Conservation (phyloP, 257 asterid species). For the Lavandula angustifolia region DNA sequence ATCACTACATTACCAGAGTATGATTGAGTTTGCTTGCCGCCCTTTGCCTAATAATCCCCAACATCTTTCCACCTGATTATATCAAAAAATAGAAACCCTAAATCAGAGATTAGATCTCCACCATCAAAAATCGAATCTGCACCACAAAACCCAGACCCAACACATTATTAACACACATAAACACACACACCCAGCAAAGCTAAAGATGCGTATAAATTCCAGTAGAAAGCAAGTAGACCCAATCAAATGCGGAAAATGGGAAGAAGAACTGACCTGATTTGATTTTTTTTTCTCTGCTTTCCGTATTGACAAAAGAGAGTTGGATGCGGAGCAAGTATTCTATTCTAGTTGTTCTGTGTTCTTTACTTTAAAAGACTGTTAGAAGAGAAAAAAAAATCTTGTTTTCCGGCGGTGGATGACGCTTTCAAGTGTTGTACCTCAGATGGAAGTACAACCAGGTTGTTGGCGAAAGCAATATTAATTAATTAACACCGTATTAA, state of each 20-base stretch:
- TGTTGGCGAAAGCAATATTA: too few species aligned
- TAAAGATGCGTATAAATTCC: background rate
- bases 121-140: constrained; percentile 33
- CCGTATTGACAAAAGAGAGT: constrained; percentile 9
- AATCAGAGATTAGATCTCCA: constrained; percentile 19
- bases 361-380: constrained; percentile 9
- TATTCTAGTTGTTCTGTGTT: background rate
- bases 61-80: constrained; percentile 42
- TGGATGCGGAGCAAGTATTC: constrained; percentile 5
- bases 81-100: constrained; percentile 22
- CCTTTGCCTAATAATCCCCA: constrained; percentile 52
- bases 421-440: constrained; percentile 26
- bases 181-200: constrained; percentile 8
- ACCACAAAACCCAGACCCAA: constrained; percentile 14
- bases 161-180: background rate
- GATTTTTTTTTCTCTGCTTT: background rate
- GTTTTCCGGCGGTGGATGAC: constrained; percentile 24
- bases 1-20: constrained; percentile 41
- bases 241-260: constrained; percentile 3
- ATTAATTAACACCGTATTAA: too few species aligned
- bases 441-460: background rate
- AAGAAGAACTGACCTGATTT: background rate
- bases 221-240: constrained; percentile 13
- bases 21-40: constrained; percentile 43
- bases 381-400: constrained; percentile 2